Evolutionary conservation across 1,284 basidiomycete genomes (phyloP), one percentile per base, ranked within the genome.

Genomic region (Fistulinella cinereoalba): DNA sequence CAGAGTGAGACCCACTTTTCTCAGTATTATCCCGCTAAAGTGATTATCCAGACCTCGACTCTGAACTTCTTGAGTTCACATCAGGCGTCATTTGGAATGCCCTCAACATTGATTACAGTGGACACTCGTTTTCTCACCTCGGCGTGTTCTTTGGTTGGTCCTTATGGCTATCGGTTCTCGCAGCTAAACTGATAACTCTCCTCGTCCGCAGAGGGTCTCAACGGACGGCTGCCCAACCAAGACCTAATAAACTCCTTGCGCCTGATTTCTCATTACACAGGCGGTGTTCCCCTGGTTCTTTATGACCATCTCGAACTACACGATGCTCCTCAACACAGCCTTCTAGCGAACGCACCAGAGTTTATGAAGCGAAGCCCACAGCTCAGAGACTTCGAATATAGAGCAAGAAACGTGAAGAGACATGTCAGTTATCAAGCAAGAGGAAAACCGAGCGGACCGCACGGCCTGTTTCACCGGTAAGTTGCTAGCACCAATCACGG

Each of bases 51-150:
- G 90, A 87, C 60, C 69, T 93, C 6, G 54, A 71, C n/a, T 76
- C 79, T 0, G 81, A 89, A 38, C 70, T 74, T 6, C 70, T 97
- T 28, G 65, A 69, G 18, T 60, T 88, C 27, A 69, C 79, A 2
- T 89, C 89, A 3, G 88, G 88, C 2, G 85, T 92, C 4, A 88
- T 97, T 37, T 99, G 97, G 97, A 96, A 91, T 3, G 93, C 92
- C 6, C 71, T 99, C 29, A 90, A 90, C 56, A 81, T 99, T 47
- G 97, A 99, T 66, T 99, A 97, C 64, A 92, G 95, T 2, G 88
- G 91, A 2, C 96, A 99, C 67, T 97, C 94, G 0, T 97, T 98
- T 69, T 92, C 88, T 11, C 90, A 96, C 60, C 73, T 99, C 3
- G 92, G 92, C 3, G 70, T 98, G 11, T 96, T 92, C 69, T 92